Conservation (phyloP, 179 eudicot species). For the Beta lomatogona region DNA sequence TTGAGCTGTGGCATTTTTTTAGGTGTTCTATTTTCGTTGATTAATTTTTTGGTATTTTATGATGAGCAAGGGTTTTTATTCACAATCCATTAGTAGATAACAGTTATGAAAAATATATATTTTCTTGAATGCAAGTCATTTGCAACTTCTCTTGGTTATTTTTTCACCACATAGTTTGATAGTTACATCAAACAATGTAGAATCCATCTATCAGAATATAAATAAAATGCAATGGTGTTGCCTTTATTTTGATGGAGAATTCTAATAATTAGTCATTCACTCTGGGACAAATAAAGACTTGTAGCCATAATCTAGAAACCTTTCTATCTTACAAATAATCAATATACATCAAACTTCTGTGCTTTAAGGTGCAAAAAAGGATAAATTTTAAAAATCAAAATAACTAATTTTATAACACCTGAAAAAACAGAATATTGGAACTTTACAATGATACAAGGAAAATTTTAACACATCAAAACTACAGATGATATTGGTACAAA, state of each 20-base stretch:
- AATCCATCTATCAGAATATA: too few species aligned
- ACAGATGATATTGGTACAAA: constrained; percentile 25
- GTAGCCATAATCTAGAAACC: not conserved
- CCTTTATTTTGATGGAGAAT: too few species aligned
- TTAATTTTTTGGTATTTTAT: not conserved
- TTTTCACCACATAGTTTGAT: too few species aligned
- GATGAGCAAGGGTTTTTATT: too few species aligned
- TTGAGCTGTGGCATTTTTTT: not conserved
- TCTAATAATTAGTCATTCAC: not conserved
- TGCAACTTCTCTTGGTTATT: too few species aligned
- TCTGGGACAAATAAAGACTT: not conserved
- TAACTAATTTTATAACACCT: constrained; percentile 11
- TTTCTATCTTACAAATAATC: not conserved
- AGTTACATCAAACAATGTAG: too few species aligned
- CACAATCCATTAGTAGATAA: too few species aligned
- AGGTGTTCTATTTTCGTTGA: not conserved
- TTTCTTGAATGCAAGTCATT: too few species aligned
- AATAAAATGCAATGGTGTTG: too few species aligned
- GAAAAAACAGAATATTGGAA: constrained; percentile 13
- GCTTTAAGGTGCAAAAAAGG: not conserved
- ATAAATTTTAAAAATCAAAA: not conserved
- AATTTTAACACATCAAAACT: not conserved
- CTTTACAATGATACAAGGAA: constrained; percentile 30
- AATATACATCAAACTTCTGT: not conserved
- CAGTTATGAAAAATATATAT: too few species aligned